Evolutionary conservation across 352 stramenopile species (phyloP), one percentile per base, ranked within the genome.

Genomic region (Phytophthora aleatoria): DNA sequence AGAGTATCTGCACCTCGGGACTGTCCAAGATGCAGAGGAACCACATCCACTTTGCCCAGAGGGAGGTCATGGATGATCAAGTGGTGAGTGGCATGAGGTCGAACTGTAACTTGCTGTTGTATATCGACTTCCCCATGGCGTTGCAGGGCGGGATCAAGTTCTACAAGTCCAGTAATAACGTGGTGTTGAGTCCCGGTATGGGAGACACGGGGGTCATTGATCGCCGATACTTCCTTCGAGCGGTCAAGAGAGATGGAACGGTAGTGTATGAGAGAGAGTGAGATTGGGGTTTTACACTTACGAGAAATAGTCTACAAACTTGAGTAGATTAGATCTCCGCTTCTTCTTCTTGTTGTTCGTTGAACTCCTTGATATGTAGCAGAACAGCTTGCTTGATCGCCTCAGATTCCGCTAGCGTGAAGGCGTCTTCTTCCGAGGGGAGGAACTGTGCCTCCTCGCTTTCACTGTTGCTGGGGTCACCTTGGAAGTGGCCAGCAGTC

Each of bases 101-200:
- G 5, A 85, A 69, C 50, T 92, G 84, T 51, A 69, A 95, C 43
- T 41, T 96, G 61, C 69, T 94, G 59, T 61, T 96, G 7, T 95
- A 90, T 59, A 60, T 95, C 8, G 81, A 95, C 61, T 74, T 85
- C 12, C 50, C 60, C 3, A 64, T 64, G 38, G 87, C 85, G 11
- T 60, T 95, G 50, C 48, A 31, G 0, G 85, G 93, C 45, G 84
- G 85, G 7, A 87, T 95, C 61, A 84, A 79, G 67, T 94, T 95
- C 57, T 95, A 81, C 58, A 85, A 81, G 33, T 95, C 87, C 6
- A 92, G 77, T 57, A 95, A 95, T 62, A 92, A 94, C 61, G 87
- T 95, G 20, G 64, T 95, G 24, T 55, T 95, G 30, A 94, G 77
- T 67, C 73, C 84, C 1, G 87, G 87, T 0, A 28, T 76, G 13